Base-by-base conservation (phyloP, 2,329 filamentous ascomycete genomes). In the Exophiala oligosperma region DNA sequence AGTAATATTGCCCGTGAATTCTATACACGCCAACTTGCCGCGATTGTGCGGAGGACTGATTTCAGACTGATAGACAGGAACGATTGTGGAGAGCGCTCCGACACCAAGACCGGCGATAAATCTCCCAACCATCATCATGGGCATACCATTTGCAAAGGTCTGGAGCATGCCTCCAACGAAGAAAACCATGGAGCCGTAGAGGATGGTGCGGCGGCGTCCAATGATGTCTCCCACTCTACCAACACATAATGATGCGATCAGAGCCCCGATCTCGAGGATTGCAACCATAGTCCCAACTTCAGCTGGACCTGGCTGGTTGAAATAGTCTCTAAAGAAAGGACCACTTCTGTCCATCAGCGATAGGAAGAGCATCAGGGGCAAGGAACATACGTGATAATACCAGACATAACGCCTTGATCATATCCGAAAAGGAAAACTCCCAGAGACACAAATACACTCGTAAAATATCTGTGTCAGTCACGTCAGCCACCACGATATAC, bases 231-330 rank as follows among this genome's bases (percentile, higher is more conserved):
- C 94, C 57, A 97, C 84, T 62, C 88, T 87, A 50, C 94, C 94
- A 37, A 97, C 91, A 29, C 88, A 74, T 9, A 99, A 77, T 1
- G 93, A 97, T 21, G 93, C 89, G 68, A 96, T 88, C 62, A 99
- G 89, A 38, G 94, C 94, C 59, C 94, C 94, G 53, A 97, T 80
- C 76, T 97, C 93, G 59, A 99, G 83, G 68, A 99, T 97, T 65
- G 94, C 93, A 57, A 99, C 94, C 88, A 97, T 97, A 28, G 92
- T 97, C 59, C 93, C 94, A 59, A 99, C 87, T 72, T 96, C 86
- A 48, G 92, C 91, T 67, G 85, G 84, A 24, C 90, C 88, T 21
- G 94, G 94, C 68, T 97, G 86, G 69, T 92, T 81, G 76, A 99
- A 97, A 74, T 96, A 96, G 72, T 92, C 86, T 73, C 88, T 90